Evolutionary conservation across 768 basidiomycete genomes (phyloP), one percentile per base, ranked within the genome.

Genomic region (Serendipita sp.): DNA sequence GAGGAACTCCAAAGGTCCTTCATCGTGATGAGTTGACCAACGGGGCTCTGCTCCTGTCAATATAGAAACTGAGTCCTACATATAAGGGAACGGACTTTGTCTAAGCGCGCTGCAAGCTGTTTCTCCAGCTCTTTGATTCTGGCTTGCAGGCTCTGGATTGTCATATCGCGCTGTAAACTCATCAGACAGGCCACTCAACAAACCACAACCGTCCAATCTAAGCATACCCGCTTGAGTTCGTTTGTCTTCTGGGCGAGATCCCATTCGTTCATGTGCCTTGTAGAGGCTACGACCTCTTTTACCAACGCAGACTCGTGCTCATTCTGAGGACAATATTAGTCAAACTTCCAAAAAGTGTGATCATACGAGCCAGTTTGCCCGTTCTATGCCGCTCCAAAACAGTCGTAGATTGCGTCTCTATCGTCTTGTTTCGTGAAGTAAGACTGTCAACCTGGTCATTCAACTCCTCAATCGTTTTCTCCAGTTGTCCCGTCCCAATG

Each of bases 101-200:
- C 56, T 30, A 60, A 37, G 18, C 34, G 56, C n/a, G 30, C 35
- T 10, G 56, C 56, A 10, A 60, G 56, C n/a, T 60, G 56, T 35
- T 60, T 60, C 37, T 60, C 56, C 16, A 60, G 56, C 8, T 60
- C 56, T 18, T 60, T 28, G 18, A 60, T 37, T 35, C 56, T 60
- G 16, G 30, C n/a, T 38, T 60, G 56, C 56, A 60, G 8, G 16
- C 28, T 18, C 37, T 60, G 56, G 35, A 60, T 60, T 10, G 34
- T 60, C 16, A 18, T 30, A 32, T 60, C 56, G 34, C 56, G 56
- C 56, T 60, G 30, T 8, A 38, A 60, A n/a, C n/a, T 60, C n/a
- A 3, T 60, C 30, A 60, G 56, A 60, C 5, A 10, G 18, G 10
- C 3, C 10, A 24, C 3, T 30, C 56, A 60, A 10, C 16, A 60